These are phyloP conservation scores for Arctostaphylos glauca DNA, from an alignment of 148 eudicot species.

Conservation along the genomic window DNA sequence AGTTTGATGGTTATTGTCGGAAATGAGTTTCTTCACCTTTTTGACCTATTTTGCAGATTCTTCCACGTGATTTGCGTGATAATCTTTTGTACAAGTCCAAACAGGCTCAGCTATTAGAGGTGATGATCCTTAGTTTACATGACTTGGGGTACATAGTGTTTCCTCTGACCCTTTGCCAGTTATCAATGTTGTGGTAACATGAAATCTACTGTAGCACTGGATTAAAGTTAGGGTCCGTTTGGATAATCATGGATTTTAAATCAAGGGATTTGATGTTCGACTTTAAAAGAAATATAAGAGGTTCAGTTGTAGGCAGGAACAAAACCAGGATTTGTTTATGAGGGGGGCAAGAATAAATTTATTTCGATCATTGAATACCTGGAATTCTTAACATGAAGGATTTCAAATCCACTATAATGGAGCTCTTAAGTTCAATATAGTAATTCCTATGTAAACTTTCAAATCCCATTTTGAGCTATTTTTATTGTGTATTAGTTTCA, in stretches of 20 bases:
- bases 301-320: background rate
- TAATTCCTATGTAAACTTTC: background rate
- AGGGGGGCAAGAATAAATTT: background rate
- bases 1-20: background rate
- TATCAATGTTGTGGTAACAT: background rate
- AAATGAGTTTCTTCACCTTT: background rate
- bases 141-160: background rate
- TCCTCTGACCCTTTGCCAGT: background rate
- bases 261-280: background rate
- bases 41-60: slow-evolving; percentile 32
- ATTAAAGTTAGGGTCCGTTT: background rate
- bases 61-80: slow-evolving; percentile 42
- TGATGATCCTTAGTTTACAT: slow-evolving; percentile 11
- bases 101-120: slow-evolving; percentile 41
- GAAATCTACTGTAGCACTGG: background rate
- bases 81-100: slow-evolving; percentile 30
- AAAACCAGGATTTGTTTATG: background rate
- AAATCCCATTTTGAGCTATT: background rate
- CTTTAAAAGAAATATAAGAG: background rate
- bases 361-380: background rate
- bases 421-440: background rate
- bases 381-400: background rate
- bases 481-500: background rate
- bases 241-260: background rate
- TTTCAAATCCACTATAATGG: background rate